Evolutionary conservation across 1,139 yeast species (phyloP), one percentile per base, ranked within the genome.

Genomic region (Suhomyces terraborum): DNA sequence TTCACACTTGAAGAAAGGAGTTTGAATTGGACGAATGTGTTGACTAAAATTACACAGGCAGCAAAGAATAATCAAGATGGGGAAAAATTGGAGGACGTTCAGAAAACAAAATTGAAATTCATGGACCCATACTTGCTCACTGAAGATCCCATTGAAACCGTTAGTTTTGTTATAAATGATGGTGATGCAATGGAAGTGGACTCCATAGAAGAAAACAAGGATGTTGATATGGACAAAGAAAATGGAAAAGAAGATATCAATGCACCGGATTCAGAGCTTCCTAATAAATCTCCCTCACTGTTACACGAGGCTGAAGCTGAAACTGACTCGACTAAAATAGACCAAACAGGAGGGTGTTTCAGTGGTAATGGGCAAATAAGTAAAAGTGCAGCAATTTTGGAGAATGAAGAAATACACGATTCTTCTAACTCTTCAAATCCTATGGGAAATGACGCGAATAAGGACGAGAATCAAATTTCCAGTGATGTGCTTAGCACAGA

Each of bases 51-150:
- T 2, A 67, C 68, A 38, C 44, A 43, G 21, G 49, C 64, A 36
- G 43, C 72, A 21, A 63, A 69, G 40, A 52, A 55, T 1, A 35
- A 51, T 9, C 67, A 65, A 46, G 64, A 66, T 51, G 58, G 69
- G 25, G 55, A 58, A 2, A 62, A 65, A 37, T 43, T 64, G 1
- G 70, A 64, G 41, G 69, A 63, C 4, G 47, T 64, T 1, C 55
- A 69, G 9, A 67, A 66, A 40, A 64, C 67, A 8, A 69, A 66
- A 38, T 46, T 66, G 8, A 71, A 63, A 46, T 52, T 59, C 32
- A 51, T 65, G 25, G 88, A 83, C 47, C 75, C 77, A 0, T 82
- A 83, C 49, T 54, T 66, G 16, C 64, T 79, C 21, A 66, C 78
- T 0, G 77, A 73, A 27, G 64, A 60, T 7, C 73, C 82, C 0